A percentile compares a stretch with the other conserved stretches of the same genome.
These are phyloP conservation scores for Pisolithus orientalis DNA, from an alignment of 768 basidiomycete species.

Conservation along the genomic window DNA sequence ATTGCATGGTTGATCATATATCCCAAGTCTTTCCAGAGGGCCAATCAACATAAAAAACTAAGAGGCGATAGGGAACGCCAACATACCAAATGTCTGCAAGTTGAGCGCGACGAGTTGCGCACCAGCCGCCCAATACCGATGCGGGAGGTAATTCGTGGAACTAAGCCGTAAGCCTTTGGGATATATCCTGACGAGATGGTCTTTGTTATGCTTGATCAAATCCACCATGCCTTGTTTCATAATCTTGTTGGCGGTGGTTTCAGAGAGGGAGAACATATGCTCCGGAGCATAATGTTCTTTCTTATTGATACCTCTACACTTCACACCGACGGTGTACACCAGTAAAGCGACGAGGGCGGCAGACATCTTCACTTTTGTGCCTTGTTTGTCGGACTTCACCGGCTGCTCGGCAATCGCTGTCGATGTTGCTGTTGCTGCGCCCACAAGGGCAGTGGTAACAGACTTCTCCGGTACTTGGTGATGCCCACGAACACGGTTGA, in stretches of 20 bases:
- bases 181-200: conserved; percentile 80
- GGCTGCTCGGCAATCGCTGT: conserved; percentile 12
- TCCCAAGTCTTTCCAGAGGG: conserved; percentile 59
- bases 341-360: conserved; percentile 64
- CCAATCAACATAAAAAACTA: conserved; percentile 1
- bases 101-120: conserved; percentile 91
- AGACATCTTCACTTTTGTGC: conserved; percentile 64
- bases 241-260: conserved; percentile 71
- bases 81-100: conserved; percentile 92
- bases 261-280: conserved; percentile 91
- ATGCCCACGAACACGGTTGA: conserved; percentile 36
- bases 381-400: conserved; percentile 8
- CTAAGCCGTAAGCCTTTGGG: conserved; percentile 77
- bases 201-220: conserved; percentile 80
- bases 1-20: conserved; percentile 92
- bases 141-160: conserved; percentile 85
- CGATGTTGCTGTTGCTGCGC: conserved; percentile 5
- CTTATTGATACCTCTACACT: conserved; percentile 86
- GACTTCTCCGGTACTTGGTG: conserved; percentile 16
- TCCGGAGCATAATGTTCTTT: conserved; percentile 80
- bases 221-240: conserved; percentile 61
- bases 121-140: conserved; percentile 85
- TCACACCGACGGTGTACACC: conserved; percentile 94
- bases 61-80: background rate
- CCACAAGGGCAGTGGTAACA: conserved; percentile 11